Evolutionary conservation across 345 rosid genomes (phyloP), one percentile per base, ranked within the genome.

Genomic region (Pistacia atlantica): DNA sequence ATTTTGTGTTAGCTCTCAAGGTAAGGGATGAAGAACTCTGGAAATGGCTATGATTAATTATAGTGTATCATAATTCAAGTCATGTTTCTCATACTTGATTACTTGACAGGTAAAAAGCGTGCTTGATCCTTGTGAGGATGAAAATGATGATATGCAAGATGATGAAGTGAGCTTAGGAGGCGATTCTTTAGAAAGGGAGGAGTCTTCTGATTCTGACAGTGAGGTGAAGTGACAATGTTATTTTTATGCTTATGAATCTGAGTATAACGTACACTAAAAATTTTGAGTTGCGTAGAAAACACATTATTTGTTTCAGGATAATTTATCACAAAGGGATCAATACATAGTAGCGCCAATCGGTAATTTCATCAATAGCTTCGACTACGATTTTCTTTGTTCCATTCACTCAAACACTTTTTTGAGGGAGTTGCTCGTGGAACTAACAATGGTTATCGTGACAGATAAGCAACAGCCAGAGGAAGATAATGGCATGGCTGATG

Each of bases 81-180:
- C 62, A 35, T 48, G 11, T 54, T 63, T 73, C 75, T 17, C 13
- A 31, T 55, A 35, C 38, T 37, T 58, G 63, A 71, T 81, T 42
- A 76, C 48, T 68, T 83, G 42, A 54, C 86, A 96, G 98, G 98
- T 94, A 61, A 92, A 96, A 87, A 96, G 98, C 72, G 97, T 93
- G 77, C 99, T 96, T 74, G 99, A 96, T 83, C 99, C 98, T 55
- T 96, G 98, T 78, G 95, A 89, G 85, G 94, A 93, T 84, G 98
- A 92, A 76, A 90, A 89, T 79, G 87, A 84, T 80, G 93, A 88
- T 73, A 86, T 88, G 84, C 87, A 90, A 76, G 95, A 90, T 46
- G 89, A 89, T 77, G 94, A 71, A 67, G 91, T 83, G 82, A 88
- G 88, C 87, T 77, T 90, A 65, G 91, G 92, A 75, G 88, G 81